phyloP scores from a whole-genome alignment of 2,329 filamentous ascomycete species.

The Alternaria dauci region DNA sequence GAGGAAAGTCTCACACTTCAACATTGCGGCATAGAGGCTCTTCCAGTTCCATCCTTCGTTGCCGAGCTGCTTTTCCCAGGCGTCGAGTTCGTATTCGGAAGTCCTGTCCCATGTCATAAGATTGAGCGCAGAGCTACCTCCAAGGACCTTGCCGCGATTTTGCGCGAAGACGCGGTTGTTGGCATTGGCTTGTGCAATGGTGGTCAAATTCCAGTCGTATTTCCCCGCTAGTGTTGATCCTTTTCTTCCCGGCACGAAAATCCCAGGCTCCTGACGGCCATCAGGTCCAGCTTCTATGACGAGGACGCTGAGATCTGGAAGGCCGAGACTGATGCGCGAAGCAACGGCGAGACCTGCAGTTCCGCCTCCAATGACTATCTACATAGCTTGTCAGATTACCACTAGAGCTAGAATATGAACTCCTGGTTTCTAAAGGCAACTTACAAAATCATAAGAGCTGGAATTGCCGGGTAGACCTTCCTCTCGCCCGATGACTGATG shows the following conservation, averaged over 20 bases:
- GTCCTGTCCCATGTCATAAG: slow-evolving; percentile 49
- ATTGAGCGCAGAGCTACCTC: slow-evolving; percentile 59
- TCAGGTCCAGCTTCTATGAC: slow-evolving; percentile 43
- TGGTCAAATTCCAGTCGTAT: slow-evolving; percentile 55
- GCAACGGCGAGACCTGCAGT: slow-evolving; percentile 43
- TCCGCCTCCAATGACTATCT: slow-evolving; percentile 37
- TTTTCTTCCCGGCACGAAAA: slow-evolving; percentile 38
- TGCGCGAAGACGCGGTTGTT: slow-evolving; percentile 54
- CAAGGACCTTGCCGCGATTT: slow-evolving; percentile 59
- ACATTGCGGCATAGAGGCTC: slow-evolving; percentile 43
- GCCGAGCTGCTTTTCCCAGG: slow-evolving; percentile 40
- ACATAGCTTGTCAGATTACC: not conserved
- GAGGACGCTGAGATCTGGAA: slow-evolving; percentile 32
- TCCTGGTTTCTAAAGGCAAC: not conserved
- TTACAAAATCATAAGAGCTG: slow-evolving; percentile 16
- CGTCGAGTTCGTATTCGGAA: slow-evolving; percentile 40
- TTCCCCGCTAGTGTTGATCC: slow-evolving; percentile 39
- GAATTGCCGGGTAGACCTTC: not conserved
- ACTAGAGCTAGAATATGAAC: not conserved
- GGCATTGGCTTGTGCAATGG: slow-evolving; percentile 52
- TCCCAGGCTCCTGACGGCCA: slow-evolving; percentile 36
- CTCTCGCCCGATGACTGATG: not conserved
- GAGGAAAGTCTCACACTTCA: slow-evolving; percentile 43
- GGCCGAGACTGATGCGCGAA: slow-evolving; percentile 45
- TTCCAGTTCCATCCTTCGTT: slow-evolving; percentile 48